Evolutionary conservation across 257 asterid species (phyloP), one percentile per base, ranked within the genome.

Genomic region (Thymus quinquecostatus): DNA sequence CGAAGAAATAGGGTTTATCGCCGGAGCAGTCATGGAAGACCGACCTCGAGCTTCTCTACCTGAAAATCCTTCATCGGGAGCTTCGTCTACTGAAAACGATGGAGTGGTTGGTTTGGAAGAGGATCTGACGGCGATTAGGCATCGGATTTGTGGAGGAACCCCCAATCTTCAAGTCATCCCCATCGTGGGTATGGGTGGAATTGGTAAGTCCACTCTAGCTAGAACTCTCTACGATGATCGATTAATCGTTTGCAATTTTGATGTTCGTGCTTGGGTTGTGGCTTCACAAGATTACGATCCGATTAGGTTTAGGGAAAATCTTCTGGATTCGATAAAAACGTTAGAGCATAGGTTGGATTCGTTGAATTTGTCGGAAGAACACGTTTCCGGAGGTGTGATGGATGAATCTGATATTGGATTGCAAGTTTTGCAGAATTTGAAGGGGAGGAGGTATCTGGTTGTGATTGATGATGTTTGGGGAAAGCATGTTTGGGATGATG

Each of bases 131-230:
- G 62, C 43, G 5, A 66, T 74, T 3, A 74, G 36, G 62, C 12
- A 12, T 2, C 62, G 68, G 55, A 28, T 74, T 33, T 47, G 66
- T 36, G 73, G 62, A 12, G 41, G 27, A 14, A 21, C 72, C 34
- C 56, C 66, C 44, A 45, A 56, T 3, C 72, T 64, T 0, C 32
- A 64, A 55, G 51, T 73, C 51, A 43, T 73, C n/a, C 60, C 77
- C 7, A 56, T 64, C 1, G 56, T 55, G 10, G 77, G 77, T 5
- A 63, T 63, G 77, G 66, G 71, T 13, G 77, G 77, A 0, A 73
- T 73, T 2, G 77, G 77, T 44, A 73, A 73, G 59, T 64, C 77
- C n/a, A 73, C 77, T 64, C 66, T 73, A 14, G 77, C 71, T 54
- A 33, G 36, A 73, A 14, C 13, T 54, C 29, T 32, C 51, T 64